Evolutionary conservation across 331 rosid species (phyloP).

Genomic region (Telfairia occidentalis): DNA sequence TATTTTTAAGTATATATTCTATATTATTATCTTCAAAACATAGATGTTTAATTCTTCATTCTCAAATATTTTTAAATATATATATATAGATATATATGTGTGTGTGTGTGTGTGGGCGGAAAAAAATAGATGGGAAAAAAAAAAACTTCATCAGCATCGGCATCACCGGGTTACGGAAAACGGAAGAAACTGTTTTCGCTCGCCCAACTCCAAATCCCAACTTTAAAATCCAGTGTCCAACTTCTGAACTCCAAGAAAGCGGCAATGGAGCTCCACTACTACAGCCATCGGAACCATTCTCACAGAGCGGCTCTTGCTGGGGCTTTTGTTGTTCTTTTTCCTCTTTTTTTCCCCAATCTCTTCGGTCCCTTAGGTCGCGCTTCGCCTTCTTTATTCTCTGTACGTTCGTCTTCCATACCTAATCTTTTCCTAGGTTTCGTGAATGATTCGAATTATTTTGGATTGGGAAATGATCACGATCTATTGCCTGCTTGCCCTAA

Average conservation of each 20-base stretch:
- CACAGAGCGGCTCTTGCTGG: conserved; percentile 52
- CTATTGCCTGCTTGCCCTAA: neutral
- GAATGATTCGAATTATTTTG: neutral
- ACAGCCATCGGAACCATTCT: conserved; percentile 34
- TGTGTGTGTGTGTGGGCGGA: too few species aligned
- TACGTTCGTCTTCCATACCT: neutral
- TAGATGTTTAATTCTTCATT: too few species aligned
- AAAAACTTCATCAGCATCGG: neutral
- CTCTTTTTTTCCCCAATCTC: conserved; percentile 48
- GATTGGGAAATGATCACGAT: neutral
- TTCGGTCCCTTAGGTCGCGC: conserved; percentile 73
- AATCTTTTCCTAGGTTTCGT: neutral
- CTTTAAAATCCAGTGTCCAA: neutral
- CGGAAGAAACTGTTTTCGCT: neutral
- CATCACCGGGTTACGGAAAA: neutral
- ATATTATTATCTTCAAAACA: too few species aligned
- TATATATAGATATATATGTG: too few species aligned
- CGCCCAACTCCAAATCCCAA: neutral
- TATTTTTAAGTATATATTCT: too few species aligned
- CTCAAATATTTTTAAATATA: too few species aligned
- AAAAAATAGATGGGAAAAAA: too few species aligned
- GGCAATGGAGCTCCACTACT: conserved; percentile 37
- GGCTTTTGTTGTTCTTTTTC: conserved; percentile 43
- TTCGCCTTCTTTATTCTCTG: conserved; percentile 68
- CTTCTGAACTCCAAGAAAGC: conserved; percentile 15